Evolutionary conservation across 345 rosid genomes (phyloP).

Genomic region (Laguncularia racemosa): DNA sequence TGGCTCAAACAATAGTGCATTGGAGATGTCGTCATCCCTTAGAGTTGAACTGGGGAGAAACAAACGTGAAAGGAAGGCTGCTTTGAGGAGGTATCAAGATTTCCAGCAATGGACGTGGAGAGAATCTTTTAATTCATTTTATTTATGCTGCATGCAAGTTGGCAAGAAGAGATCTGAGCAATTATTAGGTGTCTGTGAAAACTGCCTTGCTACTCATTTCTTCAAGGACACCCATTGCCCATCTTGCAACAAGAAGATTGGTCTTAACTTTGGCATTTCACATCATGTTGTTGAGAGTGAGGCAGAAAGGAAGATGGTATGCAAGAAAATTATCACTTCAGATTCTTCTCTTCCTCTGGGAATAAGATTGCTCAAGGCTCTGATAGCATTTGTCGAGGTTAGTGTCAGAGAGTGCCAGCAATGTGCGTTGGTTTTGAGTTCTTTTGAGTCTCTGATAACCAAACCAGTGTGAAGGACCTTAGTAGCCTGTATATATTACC

Average conservation of each 20-base stretch:
- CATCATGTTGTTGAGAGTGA: slow-evolving; percentile 40
- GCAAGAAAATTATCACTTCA: slow-evolving; percentile 14
- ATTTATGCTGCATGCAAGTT: slow-evolving; percentile 42
- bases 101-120: slow-evolving; percentile 82
- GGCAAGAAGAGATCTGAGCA: slow-evolving; percentile 49
- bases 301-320: slow-evolving; percentile 28
- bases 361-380: slow-evolving; percentile 62
- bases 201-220: slow-evolving; percentile 45
- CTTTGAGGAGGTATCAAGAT: slow-evolving; percentile 63
- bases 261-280: slow-evolving; percentile 16
- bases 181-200: slow-evolving; percentile 60
- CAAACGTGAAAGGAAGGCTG: slow-evolving; percentile 50
- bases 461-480: not conserved
- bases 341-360: slow-evolving; percentile 63
- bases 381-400: slow-evolving; percentile 71
- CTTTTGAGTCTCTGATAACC: not conserved
- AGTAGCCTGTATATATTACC: not conserved
- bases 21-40: slow-evolving; percentile 46
- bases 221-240: slow-evolving; percentile 49
- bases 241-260: slow-evolving; percentile 61
- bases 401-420: not conserved
- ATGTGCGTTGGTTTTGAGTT: no score
- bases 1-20: slow-evolving; percentile 38
- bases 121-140: slow-evolving; percentile 45
- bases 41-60: slow-evolving; percentile 76